These are phyloP conservation scores for Russula ochroleuca DNA, from an alignment of 768 basidiomycete species.

Conservation along the genomic window DNA sequence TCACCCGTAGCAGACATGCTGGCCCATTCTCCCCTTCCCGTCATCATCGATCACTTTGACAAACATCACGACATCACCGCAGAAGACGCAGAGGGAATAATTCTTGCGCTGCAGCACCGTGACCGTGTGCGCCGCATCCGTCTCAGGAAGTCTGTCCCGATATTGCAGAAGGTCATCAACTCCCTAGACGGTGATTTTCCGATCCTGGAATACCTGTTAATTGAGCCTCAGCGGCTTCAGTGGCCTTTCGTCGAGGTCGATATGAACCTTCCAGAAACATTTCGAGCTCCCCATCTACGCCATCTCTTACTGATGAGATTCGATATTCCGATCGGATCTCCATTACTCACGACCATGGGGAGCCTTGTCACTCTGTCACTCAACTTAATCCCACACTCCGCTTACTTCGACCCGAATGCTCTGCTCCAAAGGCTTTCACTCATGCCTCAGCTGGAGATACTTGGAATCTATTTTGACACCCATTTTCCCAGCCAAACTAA, in stretches of 20 bases:
- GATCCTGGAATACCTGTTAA: not conserved
- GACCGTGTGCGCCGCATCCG: constrained; percentile 1
- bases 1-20: not conserved
- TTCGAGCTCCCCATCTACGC: not conserved
- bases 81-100: not conserved
- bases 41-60: not conserved
- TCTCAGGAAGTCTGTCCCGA: not conserved
- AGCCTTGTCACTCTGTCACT: not conserved
- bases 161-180: not conserved
- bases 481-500: not conserved
- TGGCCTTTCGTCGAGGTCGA: too few species aligned
- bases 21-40: not conserved
- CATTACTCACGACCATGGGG: not conserved
- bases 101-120: not conserved
- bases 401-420: not conserved
- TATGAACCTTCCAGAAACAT: not conserved
- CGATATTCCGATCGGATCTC: not conserved
- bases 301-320: not conserved
- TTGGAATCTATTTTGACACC: not conserved
- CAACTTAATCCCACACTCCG: not conserved
- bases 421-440: not conserved
- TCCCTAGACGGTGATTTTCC: not conserved
- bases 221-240: not conserved
- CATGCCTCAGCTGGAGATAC: not conserved
- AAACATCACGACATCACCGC: not conserved